phyloP scores from a whole-genome alignment of 805 yeast genomes.

The Teunomyces funiuensis region DNA sequence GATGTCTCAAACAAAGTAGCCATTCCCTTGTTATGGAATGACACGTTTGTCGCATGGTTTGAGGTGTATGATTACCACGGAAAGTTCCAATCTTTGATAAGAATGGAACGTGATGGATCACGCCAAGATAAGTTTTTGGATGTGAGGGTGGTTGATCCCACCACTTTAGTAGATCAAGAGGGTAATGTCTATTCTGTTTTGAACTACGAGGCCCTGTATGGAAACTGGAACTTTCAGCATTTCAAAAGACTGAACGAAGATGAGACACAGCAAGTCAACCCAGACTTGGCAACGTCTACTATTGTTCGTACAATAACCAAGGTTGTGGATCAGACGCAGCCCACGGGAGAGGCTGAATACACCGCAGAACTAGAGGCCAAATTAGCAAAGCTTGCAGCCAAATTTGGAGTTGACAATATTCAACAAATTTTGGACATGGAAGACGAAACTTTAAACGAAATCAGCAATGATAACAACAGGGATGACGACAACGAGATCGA shows the following conservation, averaged over 20 bases:
- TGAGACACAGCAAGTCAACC: background rate
- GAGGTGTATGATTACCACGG: slow-evolving; percentile 38
- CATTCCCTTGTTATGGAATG: slow-evolving; percentile 23
- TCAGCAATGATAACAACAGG: no score
- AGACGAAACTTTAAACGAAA: no score
- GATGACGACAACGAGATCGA: background rate
- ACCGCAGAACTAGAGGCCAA: background rate
- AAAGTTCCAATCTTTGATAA: slow-evolving; percentile 24
- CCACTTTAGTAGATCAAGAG: slow-evolving; percentile 28
- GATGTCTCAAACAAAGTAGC: slow-evolving; percentile 1
- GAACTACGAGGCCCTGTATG: slow-evolving; percentile 21
- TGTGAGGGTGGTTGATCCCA: slow-evolving; percentile 31
- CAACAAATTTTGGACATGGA: background rate
- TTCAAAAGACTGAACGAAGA: slow-evolving; percentile 9
- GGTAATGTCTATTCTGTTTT: slow-evolving; percentile 24
- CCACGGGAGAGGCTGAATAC: background rate
- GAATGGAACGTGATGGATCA: slow-evolving; percentile 25
- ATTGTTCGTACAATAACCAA: slow-evolving; percentile 2
- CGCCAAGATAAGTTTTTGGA: slow-evolving; percentile 12
- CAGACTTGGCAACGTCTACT: background rate
- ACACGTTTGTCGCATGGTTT: slow-evolving; percentile 34
- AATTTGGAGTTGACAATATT: background rate
- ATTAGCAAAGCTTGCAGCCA: background rate
- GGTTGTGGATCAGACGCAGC: background rate
- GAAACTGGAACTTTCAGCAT: slow-evolving; percentile 29